Percentiles rank a stretch among this genome's conserved stretches.
Evolutionary conservation across 139 green algal species (phyloP).

Genomic region (Tetraselmis striata): DNA sequence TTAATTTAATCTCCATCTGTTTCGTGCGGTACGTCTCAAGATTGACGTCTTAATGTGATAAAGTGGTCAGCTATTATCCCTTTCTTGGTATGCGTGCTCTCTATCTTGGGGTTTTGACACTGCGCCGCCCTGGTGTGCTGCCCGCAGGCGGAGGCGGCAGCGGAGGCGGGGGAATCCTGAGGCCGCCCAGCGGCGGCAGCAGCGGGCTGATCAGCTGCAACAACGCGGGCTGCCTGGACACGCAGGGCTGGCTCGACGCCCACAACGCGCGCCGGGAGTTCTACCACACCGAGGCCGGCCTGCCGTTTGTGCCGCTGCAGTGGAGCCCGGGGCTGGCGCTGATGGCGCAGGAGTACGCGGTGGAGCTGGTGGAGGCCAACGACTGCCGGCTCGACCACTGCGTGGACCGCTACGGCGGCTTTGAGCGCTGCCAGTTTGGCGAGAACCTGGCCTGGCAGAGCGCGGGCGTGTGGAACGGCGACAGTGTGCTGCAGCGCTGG

Average conservation of each 20-base stretch:
- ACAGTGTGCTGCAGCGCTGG: neutral
- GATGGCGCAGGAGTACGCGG: neutral
- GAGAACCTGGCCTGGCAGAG: neutral
- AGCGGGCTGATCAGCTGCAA: neutral
- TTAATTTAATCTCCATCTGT: too few relatives aligned
- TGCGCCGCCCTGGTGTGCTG: too few relatives aligned
- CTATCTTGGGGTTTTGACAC: too few relatives aligned
- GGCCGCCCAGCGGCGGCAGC: too few relatives aligned
- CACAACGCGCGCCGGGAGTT: neutral
- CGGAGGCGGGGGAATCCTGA: too few relatives aligned
- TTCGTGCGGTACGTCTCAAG: too few relatives aligned
- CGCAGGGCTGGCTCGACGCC: neutral
- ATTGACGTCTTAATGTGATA: too few relatives aligned
- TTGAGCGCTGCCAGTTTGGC: neutral
- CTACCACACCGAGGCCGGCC: neutral
- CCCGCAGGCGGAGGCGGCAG: too few relatives aligned
- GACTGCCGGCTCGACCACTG: neutral
- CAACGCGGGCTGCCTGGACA: neutral
- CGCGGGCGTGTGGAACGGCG: neutral
- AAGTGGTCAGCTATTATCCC: too few relatives aligned
- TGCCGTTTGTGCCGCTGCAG: neutral
- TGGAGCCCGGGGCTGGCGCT: neutral
- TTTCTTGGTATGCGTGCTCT: too few relatives aligned
- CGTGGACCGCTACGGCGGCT: neutral
- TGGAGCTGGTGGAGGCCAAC: neutral